A percentile compares a stretch with the other conserved stretches of the same genome.
Conservation (phyloP, 257 asterid species). For the Solanum ossicruentum region DNA sequence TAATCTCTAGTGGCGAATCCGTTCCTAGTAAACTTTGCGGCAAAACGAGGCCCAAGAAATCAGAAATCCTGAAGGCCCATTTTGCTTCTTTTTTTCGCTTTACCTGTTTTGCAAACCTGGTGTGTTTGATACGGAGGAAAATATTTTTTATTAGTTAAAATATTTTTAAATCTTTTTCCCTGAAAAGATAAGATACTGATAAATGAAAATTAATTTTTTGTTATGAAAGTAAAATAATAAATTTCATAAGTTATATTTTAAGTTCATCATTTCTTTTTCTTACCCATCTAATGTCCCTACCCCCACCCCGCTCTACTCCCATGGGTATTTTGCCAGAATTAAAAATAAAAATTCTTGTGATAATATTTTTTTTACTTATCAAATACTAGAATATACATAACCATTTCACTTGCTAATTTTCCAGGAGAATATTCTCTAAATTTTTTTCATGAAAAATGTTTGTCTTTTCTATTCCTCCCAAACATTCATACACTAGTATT, state of each 20-base stretch:
- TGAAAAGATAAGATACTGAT: not conserved
- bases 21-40: not conserved
- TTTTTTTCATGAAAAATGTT: too few species aligned
- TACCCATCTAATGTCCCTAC: not conserved
- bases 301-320: not conserved
- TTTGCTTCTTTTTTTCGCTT: not conserved
- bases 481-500: not conserved
- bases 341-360: not conserved
- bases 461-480: not conserved
- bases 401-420: too few species aligned
- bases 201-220: not conserved
- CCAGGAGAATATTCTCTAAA: too few species aligned
- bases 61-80: not conserved
- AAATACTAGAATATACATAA: too few species aligned
- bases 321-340: not conserved
- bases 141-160: not conserved
- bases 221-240: not conserved
- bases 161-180: not conserved
- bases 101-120: not conserved
- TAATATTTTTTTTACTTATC: too few species aligned
- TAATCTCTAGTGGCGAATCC: not conserved
- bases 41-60: not conserved
- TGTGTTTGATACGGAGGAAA: not conserved
- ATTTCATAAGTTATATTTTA: not conserved
- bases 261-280: not conserved